A percentile compares a stretch with the other conserved stretches of the same genome.
phyloP scores from a whole-genome alignment of 495 filamentous ascomycete species.

The Xylaria palmicola region DNA sequence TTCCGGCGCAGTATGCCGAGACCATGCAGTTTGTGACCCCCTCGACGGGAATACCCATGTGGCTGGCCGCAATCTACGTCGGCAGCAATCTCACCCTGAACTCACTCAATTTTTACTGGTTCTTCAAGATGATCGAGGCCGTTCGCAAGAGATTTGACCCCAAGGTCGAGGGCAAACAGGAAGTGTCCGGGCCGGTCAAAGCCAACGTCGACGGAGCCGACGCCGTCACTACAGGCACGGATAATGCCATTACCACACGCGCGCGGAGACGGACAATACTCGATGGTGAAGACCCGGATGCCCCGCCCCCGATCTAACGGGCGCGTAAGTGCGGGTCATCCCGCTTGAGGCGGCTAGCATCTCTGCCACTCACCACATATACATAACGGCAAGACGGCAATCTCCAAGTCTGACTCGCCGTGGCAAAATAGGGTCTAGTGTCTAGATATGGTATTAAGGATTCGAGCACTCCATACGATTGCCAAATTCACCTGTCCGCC shows the following conservation, averaged over 20 bases:
- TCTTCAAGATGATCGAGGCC: conserved; percentile 92
- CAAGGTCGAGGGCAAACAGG: conserved; percentile 3
- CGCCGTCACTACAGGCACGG: conserved; percentile 17
- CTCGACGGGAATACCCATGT: conserved; percentile 63
- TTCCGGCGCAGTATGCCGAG: conserved; percentile 36
- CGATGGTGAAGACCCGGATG: conserved; percentile 31
- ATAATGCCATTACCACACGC: conserved; percentile 16
- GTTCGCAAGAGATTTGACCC: conserved; percentile 85
- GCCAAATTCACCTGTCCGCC: background rate
- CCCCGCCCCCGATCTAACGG: conserved; percentile 28
- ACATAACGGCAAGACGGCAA: background rate
- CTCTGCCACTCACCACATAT: background rate
- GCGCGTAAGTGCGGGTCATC: background rate
- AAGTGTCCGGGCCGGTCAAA: conserved; percentile 23
- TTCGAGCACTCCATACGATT: background rate
- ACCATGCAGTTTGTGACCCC: conserved; percentile 47
- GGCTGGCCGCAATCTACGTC: conserved; percentile 78
- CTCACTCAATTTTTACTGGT: conserved; percentile 92
- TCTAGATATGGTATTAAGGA: background rate
- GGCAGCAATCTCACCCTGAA: conserved; percentile 78
- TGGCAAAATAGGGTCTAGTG: background rate
- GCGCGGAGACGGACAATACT: conserved; percentile 28
- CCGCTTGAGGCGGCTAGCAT: background rate
- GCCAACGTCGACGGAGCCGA: conserved; percentile 28
- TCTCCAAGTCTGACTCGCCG: background rate